Base-by-base conservation (phyloP, 1,284 basidiomycete genomes). In the Coniferiporia sulphurascens region DNA sequence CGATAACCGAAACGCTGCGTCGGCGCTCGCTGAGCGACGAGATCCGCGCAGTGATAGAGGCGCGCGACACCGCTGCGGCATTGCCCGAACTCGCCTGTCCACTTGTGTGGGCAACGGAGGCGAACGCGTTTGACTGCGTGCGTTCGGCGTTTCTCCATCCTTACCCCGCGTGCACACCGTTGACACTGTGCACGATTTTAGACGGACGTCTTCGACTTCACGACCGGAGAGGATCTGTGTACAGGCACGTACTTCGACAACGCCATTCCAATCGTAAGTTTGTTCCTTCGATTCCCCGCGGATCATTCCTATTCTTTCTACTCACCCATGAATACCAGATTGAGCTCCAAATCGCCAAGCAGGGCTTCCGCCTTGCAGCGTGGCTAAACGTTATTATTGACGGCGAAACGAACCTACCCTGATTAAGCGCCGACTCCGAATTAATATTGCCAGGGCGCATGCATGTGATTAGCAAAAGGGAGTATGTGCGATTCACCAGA, bases 321-420 rank as follows among this genome's bases (percentile, higher is more conserved):
- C 54, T 22, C 5, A 9, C 15, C 21, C 53, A 34, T 62, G 22
- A 54, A 22, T 46, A 46, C 32, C 63, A 80, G 77, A 81, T 83
- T 59, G 79, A 83, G 63, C 64, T 73, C 22, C 81, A 83, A 65
- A 73, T 83, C 41, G 81, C 82, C 7, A 83, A 82, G 67, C 77
- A 79, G 65, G 81, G 80, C 1, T 82, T 75, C 66, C 74, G 80
- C n/a, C 72, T 83, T 45, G 81, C 80, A 2, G 79, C 78, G 3
- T 83, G 80, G 81, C 70, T 82, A 60, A 82, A 82, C 65, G 76
- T 79, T 45, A 70, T 82, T 44, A 80, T 82, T 60, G 74, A 73
- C 57, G 70, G 68, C 19, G 59, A 62, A 21, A 67, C 66, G 10
- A 63, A 65, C 50, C 60, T 68, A 48, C 61, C 61, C 34, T 62